Evolutionary conservation across 306 rosid species (phyloP).

Genomic region (Lablab purpureus): DNA sequence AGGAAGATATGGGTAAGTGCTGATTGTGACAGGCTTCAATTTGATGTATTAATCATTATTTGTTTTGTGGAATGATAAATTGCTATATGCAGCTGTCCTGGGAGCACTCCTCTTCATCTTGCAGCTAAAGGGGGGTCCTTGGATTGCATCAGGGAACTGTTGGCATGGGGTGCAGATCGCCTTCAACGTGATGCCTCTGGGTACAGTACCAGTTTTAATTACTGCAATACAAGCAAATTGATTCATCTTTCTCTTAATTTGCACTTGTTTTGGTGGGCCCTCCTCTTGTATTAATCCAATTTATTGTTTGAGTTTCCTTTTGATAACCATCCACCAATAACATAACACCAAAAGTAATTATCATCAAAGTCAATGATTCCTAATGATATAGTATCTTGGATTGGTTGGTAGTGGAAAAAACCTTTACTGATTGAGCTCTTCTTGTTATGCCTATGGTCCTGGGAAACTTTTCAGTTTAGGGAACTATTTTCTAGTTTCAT

Average conservation of each 20-base stretch:
- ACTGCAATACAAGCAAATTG: background rate
- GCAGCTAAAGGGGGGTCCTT: slow-evolving; percentile 97
- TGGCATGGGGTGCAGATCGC: slow-evolving; percentile 99
- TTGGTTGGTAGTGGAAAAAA: background rate
- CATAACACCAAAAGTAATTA: background rate
- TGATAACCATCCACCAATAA: background rate
- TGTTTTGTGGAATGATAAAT: slow-evolving; percentile 42
- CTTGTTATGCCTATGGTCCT: background rate
- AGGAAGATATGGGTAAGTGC: slow-evolving; percentile 83
- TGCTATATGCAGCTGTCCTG: slow-evolving; percentile 74
- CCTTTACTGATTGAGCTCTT: background rate
- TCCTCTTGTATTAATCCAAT: background rate
- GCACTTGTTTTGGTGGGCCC: slow-evolving; percentile 23
- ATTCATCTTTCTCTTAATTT: background rate
- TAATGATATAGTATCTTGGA: background rate
- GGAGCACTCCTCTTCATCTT: slow-evolving; percentile 95
- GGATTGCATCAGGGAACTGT: slow-evolving; percentile 82
- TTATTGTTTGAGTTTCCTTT: background rate
- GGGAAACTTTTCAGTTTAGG: slow-evolving; percentile 20
- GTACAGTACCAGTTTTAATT: slow-evolving; percentile 51
- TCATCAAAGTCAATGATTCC: background rate
- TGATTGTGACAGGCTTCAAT: slow-evolving; percentile 1
- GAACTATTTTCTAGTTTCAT: background rate
- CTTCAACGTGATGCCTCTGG: slow-evolving; percentile 91
- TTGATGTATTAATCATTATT: slow-evolving; percentile 33